phyloP scores from a whole-genome alignment of 1,284 basidiomycete species.

The Ganoderma resinaceum region DNA sequence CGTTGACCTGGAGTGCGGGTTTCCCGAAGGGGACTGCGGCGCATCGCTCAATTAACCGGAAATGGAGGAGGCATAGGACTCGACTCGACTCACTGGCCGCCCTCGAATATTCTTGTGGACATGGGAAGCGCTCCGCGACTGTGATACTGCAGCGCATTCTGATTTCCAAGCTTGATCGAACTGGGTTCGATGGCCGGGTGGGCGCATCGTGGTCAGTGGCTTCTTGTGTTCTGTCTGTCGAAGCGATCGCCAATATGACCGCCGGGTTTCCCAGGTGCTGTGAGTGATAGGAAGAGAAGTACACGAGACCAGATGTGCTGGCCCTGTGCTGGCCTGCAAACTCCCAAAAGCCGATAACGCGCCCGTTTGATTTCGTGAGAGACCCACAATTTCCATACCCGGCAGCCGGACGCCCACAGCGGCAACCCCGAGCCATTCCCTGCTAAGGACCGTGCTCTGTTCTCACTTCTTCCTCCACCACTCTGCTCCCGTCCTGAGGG shows the following conservation, averaged over 20 bases:
- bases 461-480: slow-evolving; percentile 6
- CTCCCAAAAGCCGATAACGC: slow-evolving; percentile 18
- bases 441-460: neutral
- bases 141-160: slow-evolving; percentile 26
- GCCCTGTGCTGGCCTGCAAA: neutral
- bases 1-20: slow-evolving; percentile 16
- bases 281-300: slow-evolving; percentile 18
- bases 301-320: slow-evolving; percentile 17
- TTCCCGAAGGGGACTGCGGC: slow-evolving; percentile 17
- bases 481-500: slow-evolving; percentile 13
- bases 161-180: slow-evolving; percentile 26
- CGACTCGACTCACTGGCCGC: slow-evolving; percentile 17
- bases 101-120: slow-evolving; percentile 17
- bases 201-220: slow-evolving; percentile 22
- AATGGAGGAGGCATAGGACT: slow-evolving; percentile 15
- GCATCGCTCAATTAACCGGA: slow-evolving; percentile 13
- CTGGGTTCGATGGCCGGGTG: slow-evolving; percentile 17
- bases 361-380: neutral
- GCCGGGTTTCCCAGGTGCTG: slow-evolving; percentile 10
- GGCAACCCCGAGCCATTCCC: neutral
- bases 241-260: slow-evolving; percentile 22
- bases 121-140: slow-evolving; percentile 24
- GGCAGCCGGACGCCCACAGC: slow-evolving; percentile 8
- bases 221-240: slow-evolving; percentile 14
- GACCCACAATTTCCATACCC: slow-evolving; percentile 1